phyloP scores from a whole-genome alignment of 352 stramenopile species.

The Globisporangium polare region DNA sequence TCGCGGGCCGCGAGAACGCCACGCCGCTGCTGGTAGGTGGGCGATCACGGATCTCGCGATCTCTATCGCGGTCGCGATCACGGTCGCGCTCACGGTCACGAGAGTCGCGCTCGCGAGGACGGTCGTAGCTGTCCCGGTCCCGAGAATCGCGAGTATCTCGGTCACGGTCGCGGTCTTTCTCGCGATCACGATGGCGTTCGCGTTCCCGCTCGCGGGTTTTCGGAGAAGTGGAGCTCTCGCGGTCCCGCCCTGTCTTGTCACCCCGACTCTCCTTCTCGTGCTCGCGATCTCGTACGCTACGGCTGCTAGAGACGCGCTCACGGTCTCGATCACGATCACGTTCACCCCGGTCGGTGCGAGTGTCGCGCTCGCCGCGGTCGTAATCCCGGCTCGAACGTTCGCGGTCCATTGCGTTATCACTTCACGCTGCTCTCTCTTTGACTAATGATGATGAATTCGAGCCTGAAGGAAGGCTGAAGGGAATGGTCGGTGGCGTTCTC shows the following conservation, averaged over 20 bases:
- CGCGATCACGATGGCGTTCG: conserved; percentile 23
- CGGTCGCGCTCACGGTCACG: conserved; percentile 15
- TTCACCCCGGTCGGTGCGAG: conserved; percentile 10
- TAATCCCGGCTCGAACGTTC: conserved; percentile 14
- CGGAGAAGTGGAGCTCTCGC: conserved; percentile 16
- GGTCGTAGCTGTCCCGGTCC: conserved; percentile 21
- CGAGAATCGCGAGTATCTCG: conserved; percentile 25
- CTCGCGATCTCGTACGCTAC: conserved; percentile 8
- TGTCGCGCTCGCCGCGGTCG: conserved; percentile 18
- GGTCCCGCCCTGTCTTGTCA: conserved; percentile 24
- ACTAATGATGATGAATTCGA: not conserved
- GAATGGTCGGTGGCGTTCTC: not conserved
- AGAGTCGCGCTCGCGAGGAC: conserved; percentile 16
- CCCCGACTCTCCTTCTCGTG: conserved; percentile 8
- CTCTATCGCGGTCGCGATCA: conserved; percentile 24
- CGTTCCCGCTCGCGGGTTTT: conserved; percentile 22
- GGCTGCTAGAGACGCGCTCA: conserved; percentile 1
- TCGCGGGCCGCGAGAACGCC: conserved; percentile 76
- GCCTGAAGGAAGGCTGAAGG: not conserved
- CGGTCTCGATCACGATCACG: conserved; percentile 15
- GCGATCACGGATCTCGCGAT: conserved; percentile 21
- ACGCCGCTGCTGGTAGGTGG: conserved; percentile 14
- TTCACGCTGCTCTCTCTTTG: not conserved
- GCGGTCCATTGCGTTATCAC: conserved; percentile 25
- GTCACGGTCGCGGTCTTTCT: conserved; percentile 21